Evolutionary conservation across 192 early-diverging fungal genomes (phyloP).

Genomic region (Podila epicladia): DNA sequence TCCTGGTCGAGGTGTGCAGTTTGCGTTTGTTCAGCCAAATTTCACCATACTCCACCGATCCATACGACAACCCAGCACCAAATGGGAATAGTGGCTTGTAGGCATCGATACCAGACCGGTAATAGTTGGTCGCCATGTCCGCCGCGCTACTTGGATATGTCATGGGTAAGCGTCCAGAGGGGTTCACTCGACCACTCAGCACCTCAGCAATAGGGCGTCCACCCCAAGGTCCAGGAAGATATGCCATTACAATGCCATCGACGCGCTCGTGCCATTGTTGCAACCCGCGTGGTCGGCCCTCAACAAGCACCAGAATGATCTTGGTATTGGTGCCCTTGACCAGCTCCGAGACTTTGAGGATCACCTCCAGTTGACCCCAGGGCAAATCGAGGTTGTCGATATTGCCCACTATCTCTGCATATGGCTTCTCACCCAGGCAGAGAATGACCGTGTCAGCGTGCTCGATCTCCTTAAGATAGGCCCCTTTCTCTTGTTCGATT

Average conservation of each 20-base stretch:
- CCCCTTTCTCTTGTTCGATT: constrained; percentile 5
- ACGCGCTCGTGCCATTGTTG: constrained; percentile 50
- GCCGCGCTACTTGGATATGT: constrained; percentile 63
- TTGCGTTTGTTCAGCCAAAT: constrained; percentile 29
- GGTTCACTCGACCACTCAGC: constrained; percentile 65
- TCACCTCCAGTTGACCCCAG: constrained; percentile 56
- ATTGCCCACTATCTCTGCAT: constrained; percentile 68
- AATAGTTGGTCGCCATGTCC: constrained; percentile 52
- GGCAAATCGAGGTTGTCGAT: constrained; percentile 59
- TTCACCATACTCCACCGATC: constrained; percentile 55
- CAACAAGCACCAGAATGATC: constrained; percentile 59
- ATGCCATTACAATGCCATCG: constrained; percentile 58
- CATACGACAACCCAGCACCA: constrained; percentile 65
- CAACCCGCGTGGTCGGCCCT: constrained; percentile 66
- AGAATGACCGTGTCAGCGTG: constrained; percentile 63
- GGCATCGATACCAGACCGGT: constrained; percentile 36
- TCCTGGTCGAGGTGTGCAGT: constrained; percentile 13
- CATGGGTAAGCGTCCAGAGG: constrained; percentile 66
- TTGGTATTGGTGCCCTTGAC: constrained; percentile 26
- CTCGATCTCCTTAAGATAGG: constrained; percentile 21
- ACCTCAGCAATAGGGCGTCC: constrained; percentile 66
- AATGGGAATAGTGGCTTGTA: constrained; percentile 68
- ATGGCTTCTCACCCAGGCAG: constrained; percentile 66
- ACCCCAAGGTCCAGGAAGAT: constrained; percentile 68
- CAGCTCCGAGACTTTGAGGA: constrained; percentile 43